phyloP scores from a whole-genome alignment of 352 stramenopile genomes.

The Pythium rishiriense region DNA sequence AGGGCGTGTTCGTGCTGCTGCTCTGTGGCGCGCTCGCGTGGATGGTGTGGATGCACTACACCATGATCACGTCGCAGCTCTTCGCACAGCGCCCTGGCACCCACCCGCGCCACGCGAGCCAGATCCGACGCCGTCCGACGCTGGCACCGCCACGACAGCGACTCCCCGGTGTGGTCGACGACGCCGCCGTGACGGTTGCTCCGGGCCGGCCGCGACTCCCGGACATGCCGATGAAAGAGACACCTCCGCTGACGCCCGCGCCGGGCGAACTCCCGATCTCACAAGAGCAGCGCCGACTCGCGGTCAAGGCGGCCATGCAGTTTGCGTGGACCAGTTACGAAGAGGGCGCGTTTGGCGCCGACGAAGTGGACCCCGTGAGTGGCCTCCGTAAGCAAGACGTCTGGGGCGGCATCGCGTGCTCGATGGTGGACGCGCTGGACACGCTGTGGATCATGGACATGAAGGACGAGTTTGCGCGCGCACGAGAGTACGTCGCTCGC shows the following conservation, averaged over 20 bases:
- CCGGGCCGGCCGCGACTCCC: no score
- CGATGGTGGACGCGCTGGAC: conserved; percentile 94
- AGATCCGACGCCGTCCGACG: no score
- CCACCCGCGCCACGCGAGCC: no score
- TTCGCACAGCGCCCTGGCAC: conserved; percentile 11
- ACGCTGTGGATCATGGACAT: conserved; percentile 98
- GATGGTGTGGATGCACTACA: conserved; percentile 61
- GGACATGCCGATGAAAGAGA: conserved; percentile 1
- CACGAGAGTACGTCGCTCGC: conserved; percentile 83
- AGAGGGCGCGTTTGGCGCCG: conserved; percentile 92
- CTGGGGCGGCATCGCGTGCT: conserved; percentile 91
- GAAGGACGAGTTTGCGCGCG: conserved; percentile 91
- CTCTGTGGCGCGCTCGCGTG: conserved; percentile 18
- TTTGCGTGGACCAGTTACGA: conserved; percentile 91
- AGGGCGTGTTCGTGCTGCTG: not conserved
- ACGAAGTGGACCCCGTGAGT: conserved; percentile 92
- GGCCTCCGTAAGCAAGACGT: conserved; percentile 66
- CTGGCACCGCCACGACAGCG: no score
- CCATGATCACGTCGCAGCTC: conserved; percentile 41
- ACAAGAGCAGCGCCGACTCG: conserved; percentile 44
- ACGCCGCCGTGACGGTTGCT: not conserved
- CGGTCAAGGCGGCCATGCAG: conserved; percentile 66
- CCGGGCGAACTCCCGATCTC: not conserved
- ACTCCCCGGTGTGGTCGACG: not conserved
- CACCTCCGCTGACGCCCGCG: not conserved